phyloP scores from a whole-genome alignment of 352 stramenopile genomes.

The Globisporangium echinulatum region DNA sequence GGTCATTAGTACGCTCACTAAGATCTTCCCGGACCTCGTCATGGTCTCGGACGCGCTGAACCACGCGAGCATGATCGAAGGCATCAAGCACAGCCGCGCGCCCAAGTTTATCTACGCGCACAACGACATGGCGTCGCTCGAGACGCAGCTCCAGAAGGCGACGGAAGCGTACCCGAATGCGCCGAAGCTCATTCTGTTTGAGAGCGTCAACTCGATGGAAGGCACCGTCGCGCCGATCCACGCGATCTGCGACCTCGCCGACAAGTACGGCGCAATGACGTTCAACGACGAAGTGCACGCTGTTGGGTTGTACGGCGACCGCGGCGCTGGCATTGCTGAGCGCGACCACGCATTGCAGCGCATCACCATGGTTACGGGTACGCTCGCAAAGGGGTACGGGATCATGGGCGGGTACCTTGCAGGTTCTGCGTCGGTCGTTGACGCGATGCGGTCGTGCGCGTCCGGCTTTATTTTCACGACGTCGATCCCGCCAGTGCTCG shows the following conservation, averaged over 20 bases:
- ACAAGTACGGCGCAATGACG: constrained; percentile 90
- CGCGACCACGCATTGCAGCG: constrained; percentile 81
- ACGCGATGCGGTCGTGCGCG: constrained; percentile 83
- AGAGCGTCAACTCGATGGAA: constrained; percentile 88
- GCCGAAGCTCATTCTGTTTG: constrained; percentile 82
- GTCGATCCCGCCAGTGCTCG: constrained; percentile 83
- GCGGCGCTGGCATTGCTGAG: constrained; percentile 79
- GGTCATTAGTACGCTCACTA: constrained; percentile 82
- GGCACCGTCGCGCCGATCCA: constrained; percentile 79
- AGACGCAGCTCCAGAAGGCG: constrained; percentile 63
- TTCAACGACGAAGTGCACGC: constrained; percentile 91
- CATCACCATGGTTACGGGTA: constrained; percentile 89
- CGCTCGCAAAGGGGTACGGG: constrained; percentile 86
- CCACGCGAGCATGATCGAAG: constrained; percentile 88
- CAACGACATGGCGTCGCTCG: constrained; percentile 77
- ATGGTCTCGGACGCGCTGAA: constrained; percentile 90
- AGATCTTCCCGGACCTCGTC: constrained; percentile 87
- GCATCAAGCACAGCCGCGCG: constrained; percentile 70
- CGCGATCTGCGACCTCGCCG: constrained; percentile 79
- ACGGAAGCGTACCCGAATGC: constrained; percentile 45
- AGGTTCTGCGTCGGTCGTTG: constrained; percentile 71
- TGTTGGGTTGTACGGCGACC: constrained; percentile 84
- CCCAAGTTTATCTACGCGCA: constrained; percentile 86
- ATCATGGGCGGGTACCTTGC: constrained; percentile 91
- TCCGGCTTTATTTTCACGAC: constrained; percentile 91